These are phyloP conservation scores for Komagataella mondaviorum DNA, from an alignment of 805 yeast species.

Conservation along the genomic window DNA sequence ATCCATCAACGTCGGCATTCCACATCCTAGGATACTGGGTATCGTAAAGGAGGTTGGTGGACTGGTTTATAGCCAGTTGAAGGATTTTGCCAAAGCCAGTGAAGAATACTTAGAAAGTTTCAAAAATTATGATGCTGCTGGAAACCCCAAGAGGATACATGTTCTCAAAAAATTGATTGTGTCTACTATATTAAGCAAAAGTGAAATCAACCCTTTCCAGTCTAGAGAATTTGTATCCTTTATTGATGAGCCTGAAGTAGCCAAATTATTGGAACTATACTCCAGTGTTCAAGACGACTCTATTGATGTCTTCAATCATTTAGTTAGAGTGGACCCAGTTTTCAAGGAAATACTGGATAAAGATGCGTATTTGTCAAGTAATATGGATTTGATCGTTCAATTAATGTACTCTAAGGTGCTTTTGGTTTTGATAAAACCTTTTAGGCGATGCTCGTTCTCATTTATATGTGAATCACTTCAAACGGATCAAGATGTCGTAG, in stretches of 20 bases:
- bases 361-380: constrained; percentile 1
- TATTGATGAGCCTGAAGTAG: constrained; percentile 8
- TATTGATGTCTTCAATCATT: constrained; percentile 10
- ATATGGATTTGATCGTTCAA: constrained; percentile 8
- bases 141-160: constrained; percentile 42
- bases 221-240: constrained; percentile 48
- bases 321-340: constrained; percentile 5
- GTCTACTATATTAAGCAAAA: constrained; percentile 48
- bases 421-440: constrained; percentile 8
- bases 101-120: constrained; percentile 35
- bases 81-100: constrained; percentile 42
- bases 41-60: constrained; percentile 72
- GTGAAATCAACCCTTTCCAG: constrained; percentile 57
- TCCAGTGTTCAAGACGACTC: constrained; percentile 12
- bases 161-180: constrained; percentile 50
- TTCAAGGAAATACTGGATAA: constrained; percentile 5
- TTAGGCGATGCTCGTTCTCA: constrained; percentile 5
- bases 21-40: constrained; percentile 67
- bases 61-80: constrained; percentile 44
- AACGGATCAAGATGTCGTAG: background rate
- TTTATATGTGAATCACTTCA: background rate
- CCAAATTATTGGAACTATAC: constrained; percentile 13
- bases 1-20: constrained; percentile 45
- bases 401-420: constrained; percentile 12
- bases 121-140: constrained; percentile 37